phyloP scores from a whole-genome alignment of 2,329 filamentous ascomycete genomes.

The Fusarium burgessii region DNA sequence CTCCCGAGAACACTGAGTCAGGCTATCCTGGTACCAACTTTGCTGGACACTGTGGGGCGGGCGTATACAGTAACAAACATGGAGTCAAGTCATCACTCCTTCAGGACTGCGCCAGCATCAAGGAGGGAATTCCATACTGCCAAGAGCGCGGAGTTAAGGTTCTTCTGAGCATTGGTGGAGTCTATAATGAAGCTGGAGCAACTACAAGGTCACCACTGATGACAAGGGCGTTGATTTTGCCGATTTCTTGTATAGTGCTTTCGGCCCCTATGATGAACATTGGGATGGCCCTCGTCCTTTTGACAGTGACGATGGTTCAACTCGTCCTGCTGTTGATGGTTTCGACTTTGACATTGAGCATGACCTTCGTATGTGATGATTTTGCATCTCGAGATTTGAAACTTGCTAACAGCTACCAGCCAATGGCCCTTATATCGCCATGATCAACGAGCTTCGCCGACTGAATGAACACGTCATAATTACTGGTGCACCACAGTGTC shows the following conservation, averaged over 20 bases:
- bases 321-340: conserved; percentile 52
- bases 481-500: conserved; percentile 61
- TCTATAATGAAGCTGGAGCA: conserved; percentile 41
- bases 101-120: conserved; percentile 52
- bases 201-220: conserved; percentile 51
- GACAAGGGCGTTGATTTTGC: conserved; percentile 53
- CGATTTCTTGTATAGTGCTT: conserved; percentile 54
- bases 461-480: conserved; percentile 52
- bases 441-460: conserved; percentile 53
- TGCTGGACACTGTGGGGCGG: conserved; percentile 53
- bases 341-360: conserved; percentile 59
- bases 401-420: conserved; percentile 36
- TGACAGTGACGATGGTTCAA: conserved; percentile 46
- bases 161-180: conserved; percentile 57
- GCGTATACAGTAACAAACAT: conserved; percentile 40
- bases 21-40: conserved; percentile 57
- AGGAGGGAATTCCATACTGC: conserved; percentile 57
- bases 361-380: conserved; percentile 46
- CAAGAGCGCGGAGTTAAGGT: conserved; percentile 57
- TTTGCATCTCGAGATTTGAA: neutral
- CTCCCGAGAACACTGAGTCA: conserved; percentile 52
- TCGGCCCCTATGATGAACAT: conserved; percentile 51
- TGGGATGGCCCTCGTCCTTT: conserved; percentile 56
- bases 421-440: conserved; percentile 54
- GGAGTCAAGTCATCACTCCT: conserved; percentile 49